Conservation (phyloP, 805 yeast species). For the Candida stauntonica region DNA sequence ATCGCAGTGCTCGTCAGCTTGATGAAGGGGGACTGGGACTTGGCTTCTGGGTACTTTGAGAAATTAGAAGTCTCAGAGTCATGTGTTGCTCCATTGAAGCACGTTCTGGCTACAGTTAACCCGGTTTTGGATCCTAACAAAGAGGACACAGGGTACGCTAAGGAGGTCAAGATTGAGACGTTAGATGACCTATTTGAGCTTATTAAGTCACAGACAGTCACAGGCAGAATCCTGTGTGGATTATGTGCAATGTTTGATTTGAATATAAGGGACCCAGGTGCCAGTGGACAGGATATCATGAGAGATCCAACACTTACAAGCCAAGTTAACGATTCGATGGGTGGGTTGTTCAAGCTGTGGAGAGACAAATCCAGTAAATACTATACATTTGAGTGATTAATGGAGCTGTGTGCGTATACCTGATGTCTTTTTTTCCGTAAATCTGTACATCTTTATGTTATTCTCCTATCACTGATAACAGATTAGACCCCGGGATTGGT, state of each 20-base stretch:
- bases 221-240: constrained; percentile 33
- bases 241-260: constrained; percentile 32
- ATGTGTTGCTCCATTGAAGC: constrained; percentile 8
- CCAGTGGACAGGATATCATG: constrained; percentile 15
- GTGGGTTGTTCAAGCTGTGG: constrained; percentile 25
- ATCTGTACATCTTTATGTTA: too few species aligned
- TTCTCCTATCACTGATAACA: too few species aligned
- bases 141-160: constrained; percentile 6
- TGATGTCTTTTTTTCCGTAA: too few species aligned
- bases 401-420: neutral
- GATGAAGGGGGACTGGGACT: constrained; percentile 24
- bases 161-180: constrained; percentile 5
- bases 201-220: constrained; percentile 27
- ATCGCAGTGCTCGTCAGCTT: constrained; percentile 21
- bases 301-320: neutral
- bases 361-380: constrained; percentile 24
- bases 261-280: constrained; percentile 10
- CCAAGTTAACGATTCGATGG: constrained; percentile 4
- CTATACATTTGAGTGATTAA: constrained; percentile 32
- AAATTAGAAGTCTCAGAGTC: constrained; percentile 4
- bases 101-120: constrained; percentile 17
- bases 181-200: constrained; percentile 25
- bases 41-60: constrained; percentile 8
- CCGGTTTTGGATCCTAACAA: constrained; percentile 24
- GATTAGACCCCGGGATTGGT: too few species aligned